Evolutionary conservation across 371 early-diverging fungal genomes (phyloP), one percentile per base, ranked within the genome.

Genomic region (Mortierella sp.): DNA sequence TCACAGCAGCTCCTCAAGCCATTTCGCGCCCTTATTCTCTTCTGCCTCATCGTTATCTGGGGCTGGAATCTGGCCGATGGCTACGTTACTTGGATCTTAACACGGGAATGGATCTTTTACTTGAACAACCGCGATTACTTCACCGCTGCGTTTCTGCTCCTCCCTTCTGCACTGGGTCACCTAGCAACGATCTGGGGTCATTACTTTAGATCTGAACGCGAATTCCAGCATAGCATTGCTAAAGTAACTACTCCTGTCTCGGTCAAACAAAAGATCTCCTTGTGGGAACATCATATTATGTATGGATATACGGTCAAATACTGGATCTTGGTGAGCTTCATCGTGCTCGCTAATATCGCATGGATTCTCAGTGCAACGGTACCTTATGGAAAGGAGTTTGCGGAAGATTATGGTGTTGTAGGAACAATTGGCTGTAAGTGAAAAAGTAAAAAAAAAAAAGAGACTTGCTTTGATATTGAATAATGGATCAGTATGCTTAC

Each of bases 121-220:
- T 49, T 69, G 37, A 63, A 66, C 49, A 62, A 51, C 49, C 75
- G 81, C 26, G 81, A 81, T 32, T 75, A 69, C 35, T 75, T 69
- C 14, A 37, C 66, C 39, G 32, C 66, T 11, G 69, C 58, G 0
- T 52, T 66, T 37, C 59, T 68, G n/a, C 59, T 80, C 52, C 32
- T 65, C 2, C 81, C 81, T 28, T 39, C 81, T 0, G 63, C 52
- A 28, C 3, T 81, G 3, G 76, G 81, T 6, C 81, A 81, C 54
- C 20, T 81, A 22, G 72, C 66, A 22, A 75, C 81, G 5, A 65
- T 81, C 55, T 81, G 81, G 81, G 81, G 81, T 14, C 81, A 81
- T 35, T 81, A 81, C 62, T 81, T 51, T 67, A 58, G 81, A 11
- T 65, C 76, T 0, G 81, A 75, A n/a, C 72, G 73, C 47, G 76